Evolutionary conservation across 2,329 filamentous ascomycete species (phyloP), one percentile per base, ranked within the genome.

Genomic region (Lachnellula arida): DNA sequence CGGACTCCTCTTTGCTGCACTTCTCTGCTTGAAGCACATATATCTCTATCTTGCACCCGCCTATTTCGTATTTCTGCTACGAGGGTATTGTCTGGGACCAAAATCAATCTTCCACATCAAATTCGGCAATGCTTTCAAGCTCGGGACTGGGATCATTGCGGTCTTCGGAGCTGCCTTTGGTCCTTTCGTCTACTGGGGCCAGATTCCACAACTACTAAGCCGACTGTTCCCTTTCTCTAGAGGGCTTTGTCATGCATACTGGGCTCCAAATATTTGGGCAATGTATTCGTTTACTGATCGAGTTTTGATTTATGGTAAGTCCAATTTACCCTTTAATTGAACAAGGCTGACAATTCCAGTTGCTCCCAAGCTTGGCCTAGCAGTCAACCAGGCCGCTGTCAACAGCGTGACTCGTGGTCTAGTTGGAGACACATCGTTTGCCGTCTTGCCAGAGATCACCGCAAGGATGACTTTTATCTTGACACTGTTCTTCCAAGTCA

Each of bases 241-340:
- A 57, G 94, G 94, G 0, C 77, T 99, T 4, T 97, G 93, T 70
- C 94, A 99, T 75, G 94, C 94, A 0, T 99, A 99, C 72, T 99
- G 94, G 94, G 94, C 94, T 12, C 92, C 94, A 0, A 99, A 99
- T 64, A 77, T 96, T 1, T 99, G 94, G 94, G 93, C 94, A 0
- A 81, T 97, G 70, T 99, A 99, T 73, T 97, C 94, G 0, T 96
- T 97, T 70, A 76, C 81, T 2, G 94, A 99, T 68, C 81, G 94
- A 52, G 74, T 91, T 7, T 71, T 99, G 63, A 96, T 99, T 57
- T 82, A 85, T 65, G 73, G 91, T 95, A 76, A n/a, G 35, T 54
- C 15, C 5, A 35, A 19, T 14, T 39, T 46, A n/a, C 5, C 15
- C 7, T 14, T 28, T 43, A 1, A 37, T 3, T 39, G n/a, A n/a